A percentile compares a stretch with the other conserved stretches of the same genome.
phyloP scores from a whole-genome alignment of 331 rosid genomes.

The Malus hybrid region DNA sequence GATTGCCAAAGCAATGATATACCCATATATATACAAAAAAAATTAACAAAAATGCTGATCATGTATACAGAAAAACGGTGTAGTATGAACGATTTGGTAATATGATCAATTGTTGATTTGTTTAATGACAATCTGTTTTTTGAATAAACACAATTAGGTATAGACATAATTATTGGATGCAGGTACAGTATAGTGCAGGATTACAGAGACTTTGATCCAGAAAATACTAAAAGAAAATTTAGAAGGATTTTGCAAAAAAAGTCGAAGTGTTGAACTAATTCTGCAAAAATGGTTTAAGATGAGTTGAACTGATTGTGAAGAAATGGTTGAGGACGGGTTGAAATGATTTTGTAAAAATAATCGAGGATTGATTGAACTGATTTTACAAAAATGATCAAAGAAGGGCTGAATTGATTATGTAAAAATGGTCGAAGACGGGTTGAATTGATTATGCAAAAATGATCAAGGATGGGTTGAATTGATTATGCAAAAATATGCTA shows the following conservation, averaged over 20 bases:
- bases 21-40: neutral
- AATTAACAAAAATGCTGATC: neutral
- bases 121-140: neutral
- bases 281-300: accelerated
- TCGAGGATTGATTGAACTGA: accelerated
- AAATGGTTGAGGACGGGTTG: no score
- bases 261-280: no score
- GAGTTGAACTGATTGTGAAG: no score
- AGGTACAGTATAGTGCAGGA: neutral
- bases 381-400: accelerated
- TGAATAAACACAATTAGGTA: neutral
- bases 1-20: neutral
- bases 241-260: neutral
- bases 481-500: no score
- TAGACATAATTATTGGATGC: neutral
- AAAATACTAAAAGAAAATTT: neutral
- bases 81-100: neutral
- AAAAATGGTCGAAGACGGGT: no score
- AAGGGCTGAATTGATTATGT: no score
- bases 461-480: no score
- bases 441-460: no score
- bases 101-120: neutral
- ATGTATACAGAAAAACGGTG: neutral
- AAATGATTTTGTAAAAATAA: no score
- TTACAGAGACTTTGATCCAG: neutral